Base-by-base conservation (phyloP, 371 early-diverging fungal species). In the Blakeslea trispora region DNA sequence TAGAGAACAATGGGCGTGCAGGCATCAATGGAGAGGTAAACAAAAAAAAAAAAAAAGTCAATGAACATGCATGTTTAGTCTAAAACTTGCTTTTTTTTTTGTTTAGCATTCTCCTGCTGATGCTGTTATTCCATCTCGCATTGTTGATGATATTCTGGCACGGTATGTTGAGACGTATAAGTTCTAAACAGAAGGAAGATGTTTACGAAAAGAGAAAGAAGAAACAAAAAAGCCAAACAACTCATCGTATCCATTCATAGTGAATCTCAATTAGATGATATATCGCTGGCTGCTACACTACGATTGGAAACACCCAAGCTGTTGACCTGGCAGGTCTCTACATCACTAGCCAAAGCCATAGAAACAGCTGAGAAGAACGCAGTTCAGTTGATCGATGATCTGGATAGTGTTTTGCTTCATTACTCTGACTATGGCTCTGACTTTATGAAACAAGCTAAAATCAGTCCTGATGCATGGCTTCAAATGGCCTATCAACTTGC, bases 21-120 rank as follows among this genome's bases (percentile, higher is more conserved):
- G 98, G 97, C 57, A 80, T 93, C 58, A 98, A 95, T 71, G 95
- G 97, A 41, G 97, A 98, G 73, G 88, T 87, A 79, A 56, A 35
- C 2, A 14, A 5, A 42, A 14, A 34, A 42, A 7, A 44, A 23
- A 14, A n/a, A 40, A n/a, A 7, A 28, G 5, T 28, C 5, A 28
- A 28, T 28, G 28, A 28, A 28, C 28, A n/a, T n/a, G n/a, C n/a
- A n/a, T n/a, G n/a, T n/a, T n/a, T n/a, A n/a, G n/a, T n/a, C n/a
- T n/a, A n/a, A n/a, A 8, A 2, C n/a, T 13, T 43, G 14, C 22
- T 39, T 51, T 5, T 58, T 18, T 53, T 23, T 18, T 50, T 8
- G n/a, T 47, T 23, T 67, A 87, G 86, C 94, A 95, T 67, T 81
- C 96, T 6, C 94, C 96, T 21, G 88, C 88, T 3, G 97, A 97